A percentile compares a stretch with the other conserved stretches of the same genome.
Conservation (phyloP, 805 yeast genomes). For the Candida ortonii region DNA sequence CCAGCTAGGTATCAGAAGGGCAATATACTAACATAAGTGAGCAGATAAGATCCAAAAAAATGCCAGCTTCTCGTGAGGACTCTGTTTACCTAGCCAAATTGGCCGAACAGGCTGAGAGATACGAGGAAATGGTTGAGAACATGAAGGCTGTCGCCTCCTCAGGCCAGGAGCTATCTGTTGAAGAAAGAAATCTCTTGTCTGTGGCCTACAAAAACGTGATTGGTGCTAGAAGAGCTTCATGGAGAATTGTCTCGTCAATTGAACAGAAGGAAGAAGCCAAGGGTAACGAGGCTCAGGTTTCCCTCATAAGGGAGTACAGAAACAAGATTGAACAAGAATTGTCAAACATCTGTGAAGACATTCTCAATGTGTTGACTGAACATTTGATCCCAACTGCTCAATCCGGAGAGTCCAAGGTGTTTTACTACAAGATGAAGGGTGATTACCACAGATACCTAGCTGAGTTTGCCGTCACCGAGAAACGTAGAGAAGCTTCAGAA, state of each 20-base stretch:
- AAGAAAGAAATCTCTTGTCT: constrained; percentile 94
- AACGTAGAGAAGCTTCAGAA: constrained; percentile 89
- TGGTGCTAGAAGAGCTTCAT: constrained; percentile 98
- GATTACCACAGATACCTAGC: constrained; percentile 99
- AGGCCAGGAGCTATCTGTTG: constrained; percentile 93
- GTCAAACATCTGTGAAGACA: constrained; percentile 90
- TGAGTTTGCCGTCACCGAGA: constrained; percentile 89
- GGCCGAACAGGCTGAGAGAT: constrained; percentile 99
- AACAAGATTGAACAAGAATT: constrained; percentile 91
- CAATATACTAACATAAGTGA: too few relatives aligned
- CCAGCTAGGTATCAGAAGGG: too few relatives aligned
- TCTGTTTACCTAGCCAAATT: constrained; percentile 96
- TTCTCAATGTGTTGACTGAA: constrained; percentile 79
- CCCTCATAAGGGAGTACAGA: constrained; percentile 90
- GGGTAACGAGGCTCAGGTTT: constrained; percentile 88
- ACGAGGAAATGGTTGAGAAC: constrained; percentile 98
- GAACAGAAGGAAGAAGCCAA: constrained; percentile 98
- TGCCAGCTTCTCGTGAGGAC: constrained; percentile 93
- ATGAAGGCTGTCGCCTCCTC: constrained; percentile 97
- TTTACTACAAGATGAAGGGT: constrained; percentile 99
- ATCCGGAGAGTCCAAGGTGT: constrained; percentile 96
- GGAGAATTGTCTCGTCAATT: constrained; percentile 98
- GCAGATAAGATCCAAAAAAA: constrained; percentile 32
- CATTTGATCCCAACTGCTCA: constrained; percentile 93
- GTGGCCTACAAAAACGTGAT: constrained; percentile 98